Percentiles rank a stretch among this genome's conserved stretches.
phyloP scores from a whole-genome alignment of 352 stramenopile species.

The Phytophthora pisi region DNA sequence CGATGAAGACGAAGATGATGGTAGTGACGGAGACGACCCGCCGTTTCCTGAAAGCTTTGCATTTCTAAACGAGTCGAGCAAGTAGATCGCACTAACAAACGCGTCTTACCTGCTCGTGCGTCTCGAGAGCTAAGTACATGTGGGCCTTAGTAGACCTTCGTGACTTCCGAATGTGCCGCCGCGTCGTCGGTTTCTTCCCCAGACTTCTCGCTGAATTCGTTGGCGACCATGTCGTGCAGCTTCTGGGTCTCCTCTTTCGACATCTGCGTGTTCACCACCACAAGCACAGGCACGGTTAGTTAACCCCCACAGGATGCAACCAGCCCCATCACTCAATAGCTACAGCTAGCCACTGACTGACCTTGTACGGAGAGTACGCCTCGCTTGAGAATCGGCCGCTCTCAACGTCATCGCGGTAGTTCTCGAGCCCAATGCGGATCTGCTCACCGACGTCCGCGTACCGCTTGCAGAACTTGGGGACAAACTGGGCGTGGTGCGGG shows the following conservation, averaged over 20 bases:
- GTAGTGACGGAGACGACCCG: constrained; percentile 38
- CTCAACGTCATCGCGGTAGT: constrained; percentile 98
- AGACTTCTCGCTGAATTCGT: constrained; percentile 58
- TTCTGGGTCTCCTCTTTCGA: constrained; percentile 79
- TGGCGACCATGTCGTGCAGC: constrained; percentile 60
- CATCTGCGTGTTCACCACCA: constrained; percentile 51
- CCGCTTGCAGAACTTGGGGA: constrained; percentile 99
- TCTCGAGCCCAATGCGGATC: constrained; percentile 93
- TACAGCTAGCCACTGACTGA: constrained; percentile 15
- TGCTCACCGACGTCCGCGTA: constrained; percentile 96
- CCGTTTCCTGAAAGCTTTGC: constrained; percentile 73
- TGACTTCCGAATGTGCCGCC: constrained; percentile 56
- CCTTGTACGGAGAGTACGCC: constrained; percentile 96
- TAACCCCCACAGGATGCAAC: not conserved
- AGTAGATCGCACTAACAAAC: constrained; percentile 13
- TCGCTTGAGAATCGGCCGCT: constrained; percentile 93
- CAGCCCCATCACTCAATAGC: not conserved
- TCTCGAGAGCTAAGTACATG: not conserved
- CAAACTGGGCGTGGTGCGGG: constrained; percentile 95
- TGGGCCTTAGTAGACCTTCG: constrained; percentile 74
- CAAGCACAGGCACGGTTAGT: not conserved
- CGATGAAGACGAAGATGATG: constrained; percentile 23
- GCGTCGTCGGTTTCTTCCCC: constrained; percentile 34
- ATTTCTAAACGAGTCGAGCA: constrained; percentile 54
- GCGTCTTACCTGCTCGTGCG: not conserved